Evolutionary conservation across 495 filamentous ascomycete genomes (phyloP).

Genomic region (Aspergillus saccharolyticus): DNA sequence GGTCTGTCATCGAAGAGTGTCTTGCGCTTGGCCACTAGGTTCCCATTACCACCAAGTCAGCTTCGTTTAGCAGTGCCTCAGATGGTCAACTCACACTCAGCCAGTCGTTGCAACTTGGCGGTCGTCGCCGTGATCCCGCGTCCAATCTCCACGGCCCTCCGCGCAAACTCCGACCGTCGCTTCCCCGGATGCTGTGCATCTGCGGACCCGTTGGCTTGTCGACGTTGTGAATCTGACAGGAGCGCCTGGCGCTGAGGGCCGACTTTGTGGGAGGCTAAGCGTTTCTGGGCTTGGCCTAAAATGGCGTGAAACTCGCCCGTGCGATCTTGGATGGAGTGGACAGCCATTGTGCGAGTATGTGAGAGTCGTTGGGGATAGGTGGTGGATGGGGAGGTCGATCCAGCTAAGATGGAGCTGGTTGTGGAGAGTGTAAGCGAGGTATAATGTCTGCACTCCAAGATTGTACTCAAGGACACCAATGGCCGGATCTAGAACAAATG

Average conservation of each 20-base stretch:
- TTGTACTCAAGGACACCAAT: not conserved
- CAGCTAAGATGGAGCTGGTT: not conserved
- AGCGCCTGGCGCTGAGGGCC: constrained; percentile 76
- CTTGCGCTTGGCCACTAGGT: constrained; percentile 83
- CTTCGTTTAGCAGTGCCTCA: not conserved
- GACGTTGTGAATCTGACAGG: constrained; percentile 66
- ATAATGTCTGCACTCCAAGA: not conserved
- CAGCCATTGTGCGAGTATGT: constrained; percentile 41
- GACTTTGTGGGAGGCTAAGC: constrained; percentile 62
- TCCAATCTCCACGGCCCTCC: constrained; percentile 83
- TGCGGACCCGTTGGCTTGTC: constrained; percentile 60
- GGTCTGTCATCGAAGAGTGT: constrained; percentile 96
- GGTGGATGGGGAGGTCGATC: not conserved
- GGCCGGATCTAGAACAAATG: constrained; percentile 3
- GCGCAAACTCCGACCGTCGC: constrained; percentile 76
- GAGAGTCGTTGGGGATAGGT: not conserved
- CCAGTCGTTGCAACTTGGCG: constrained; percentile 87
- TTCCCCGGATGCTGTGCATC: constrained; percentile 39
- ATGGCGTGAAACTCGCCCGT: constrained; percentile 92
- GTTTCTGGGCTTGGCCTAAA: constrained; percentile 74
- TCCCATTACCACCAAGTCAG: not conserved
- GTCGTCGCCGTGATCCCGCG: constrained; percentile 87
- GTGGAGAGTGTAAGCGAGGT: not conserved
- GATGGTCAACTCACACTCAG: constrained; percentile 58
- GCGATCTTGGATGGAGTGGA: constrained; percentile 88